Evolutionary conservation across 345 rosid species (phyloP), one percentile per base, ranked within the genome.

Genomic region (Citrus unshiu): DNA sequence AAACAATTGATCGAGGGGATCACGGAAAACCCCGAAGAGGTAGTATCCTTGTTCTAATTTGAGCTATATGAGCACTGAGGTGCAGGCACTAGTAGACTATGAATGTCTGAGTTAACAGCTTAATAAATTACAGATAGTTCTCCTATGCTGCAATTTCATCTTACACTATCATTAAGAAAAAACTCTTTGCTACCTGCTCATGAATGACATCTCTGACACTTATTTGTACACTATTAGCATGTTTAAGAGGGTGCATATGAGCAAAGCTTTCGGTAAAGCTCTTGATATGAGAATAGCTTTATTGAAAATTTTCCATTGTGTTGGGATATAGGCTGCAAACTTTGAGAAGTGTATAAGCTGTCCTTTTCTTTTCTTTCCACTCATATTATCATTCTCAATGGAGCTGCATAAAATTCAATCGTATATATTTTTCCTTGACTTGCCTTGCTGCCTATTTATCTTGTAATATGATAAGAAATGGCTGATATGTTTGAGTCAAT

Each of bases 11-110:
- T 59, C 79, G 0, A 62, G 78, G 65, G 46, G 81, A 86, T 79
- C 80, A 79, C 12, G 76, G 70, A 18, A 80, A 85, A 74, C 83
- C 81, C 70, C 40, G 58, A 58, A 87, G 90, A 85, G 91, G 95
- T 91, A 16, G 83, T 70, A 77, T 78, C 73, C 37, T n/a, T 9
- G 56, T 69, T 70, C 46, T 67, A 9, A 24, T 71, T 79, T 75
- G 58, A 76, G 66, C 66, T 65, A 43, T 56, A 49, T 68, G 51
- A 6, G 10, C 43, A 32, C 66, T 75, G 46, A 46, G 32, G 51
- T n/a, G 24, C n/a, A 51, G 27, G 46, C 75, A 63, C 59, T 32
- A 34, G 18, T 27, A 29, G 22, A 76, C 39, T 74, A 74, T 57
- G 57, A 56, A 64, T 75, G 32, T 30, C 10, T 24, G 56, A 57